A percentile compares a stretch with the other conserved stretches of the same genome.
These are phyloP conservation scores for Phtheirospermum japonicum DNA, from an alignment of 257 asterid species.

Conservation along the genomic window DNA sequence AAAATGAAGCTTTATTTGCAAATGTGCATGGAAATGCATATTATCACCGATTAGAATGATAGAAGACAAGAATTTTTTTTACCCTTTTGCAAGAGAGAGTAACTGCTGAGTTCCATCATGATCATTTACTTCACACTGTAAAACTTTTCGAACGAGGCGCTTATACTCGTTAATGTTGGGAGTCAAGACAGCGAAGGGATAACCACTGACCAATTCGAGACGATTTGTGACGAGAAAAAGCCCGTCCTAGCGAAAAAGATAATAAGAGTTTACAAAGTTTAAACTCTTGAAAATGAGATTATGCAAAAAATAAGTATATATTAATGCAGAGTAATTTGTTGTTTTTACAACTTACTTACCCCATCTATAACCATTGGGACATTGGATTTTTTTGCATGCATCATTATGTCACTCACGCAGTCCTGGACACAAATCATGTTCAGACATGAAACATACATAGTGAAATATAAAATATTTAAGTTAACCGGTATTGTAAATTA, in stretches of 20 bases:
- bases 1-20: no score
- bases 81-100: constrained; percentile 80
- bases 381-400: constrained; percentile 72
- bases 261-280: constrained; percentile 20
- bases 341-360: constrained; percentile 42
- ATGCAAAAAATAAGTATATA: neutral
- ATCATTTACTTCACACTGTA: constrained; percentile 67
- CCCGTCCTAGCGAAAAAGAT: constrained; percentile 67
- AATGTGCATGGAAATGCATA: no score
- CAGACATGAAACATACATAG: neutral
- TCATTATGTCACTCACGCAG: constrained; percentile 87
- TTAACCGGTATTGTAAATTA: no score
- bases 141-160: constrained; percentile 80
- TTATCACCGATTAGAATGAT: no score
- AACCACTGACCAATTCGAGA: constrained; percentile 73
- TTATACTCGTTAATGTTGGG: constrained; percentile 92
- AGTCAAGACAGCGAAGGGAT: constrained; percentile 91
- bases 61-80: constrained; percentile 13
- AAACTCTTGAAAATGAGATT: neutral
- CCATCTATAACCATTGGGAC: constrained; percentile 95
- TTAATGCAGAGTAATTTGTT: constrained; percentile 5
- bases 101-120: constrained; percentile 69
- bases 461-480: neutral
- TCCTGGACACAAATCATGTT: constrained; percentile 48
- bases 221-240: constrained; percentile 80